Conservation (phyloP, 2,329 filamentous ascomycete genomes). For the Microthyrium microscopicum region DNA sequence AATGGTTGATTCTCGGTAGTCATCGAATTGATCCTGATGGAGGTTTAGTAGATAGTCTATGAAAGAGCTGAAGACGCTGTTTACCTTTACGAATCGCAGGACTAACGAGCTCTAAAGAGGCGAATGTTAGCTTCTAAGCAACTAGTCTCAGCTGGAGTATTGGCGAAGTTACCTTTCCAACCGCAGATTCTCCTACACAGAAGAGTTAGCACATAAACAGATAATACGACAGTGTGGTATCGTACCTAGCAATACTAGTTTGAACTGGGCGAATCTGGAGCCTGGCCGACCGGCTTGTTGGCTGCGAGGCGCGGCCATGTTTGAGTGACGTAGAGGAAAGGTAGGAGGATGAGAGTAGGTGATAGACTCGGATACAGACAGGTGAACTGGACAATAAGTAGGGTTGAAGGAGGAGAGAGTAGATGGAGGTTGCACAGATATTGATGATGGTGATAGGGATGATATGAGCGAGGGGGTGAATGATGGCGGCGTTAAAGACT, state of each 20-base stretch:
- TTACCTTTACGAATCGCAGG: constrained; percentile 91
- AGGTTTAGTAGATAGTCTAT: not conserved
- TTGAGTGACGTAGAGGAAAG: too few species aligned
- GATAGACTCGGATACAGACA: constrained; percentile 7
- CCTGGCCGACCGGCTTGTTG: constrained; percentile 50
- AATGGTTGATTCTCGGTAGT: constrained; percentile 94
- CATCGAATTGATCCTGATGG: constrained; percentile 88
- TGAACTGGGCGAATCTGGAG: constrained; percentile 93
- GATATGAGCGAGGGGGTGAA: too few species aligned
- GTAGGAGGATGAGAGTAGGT: constrained; percentile 12
- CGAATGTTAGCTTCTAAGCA: constrained; percentile 13
- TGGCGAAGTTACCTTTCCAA: constrained; percentile 63
- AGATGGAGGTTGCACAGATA: not conserved
- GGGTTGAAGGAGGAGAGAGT: not conserved
- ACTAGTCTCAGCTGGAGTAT: constrained; percentile 1
- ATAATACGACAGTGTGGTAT: constrained; percentile 5
- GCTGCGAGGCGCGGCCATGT: constrained; percentile 82
- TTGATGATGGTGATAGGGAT: not conserved
- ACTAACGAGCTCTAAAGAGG: constrained; percentile 74
- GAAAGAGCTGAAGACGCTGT: constrained; percentile 10
- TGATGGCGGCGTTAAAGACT: too few species aligned
- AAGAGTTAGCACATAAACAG: constrained; percentile 12
- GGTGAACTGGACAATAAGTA: constrained; percentile 7
- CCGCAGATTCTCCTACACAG: constrained; percentile 76
- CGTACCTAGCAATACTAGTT: constrained; percentile 89